Conservation (phyloP, 2,329 filamentous ascomycete species). For the Gremmenia infestans region DNA sequence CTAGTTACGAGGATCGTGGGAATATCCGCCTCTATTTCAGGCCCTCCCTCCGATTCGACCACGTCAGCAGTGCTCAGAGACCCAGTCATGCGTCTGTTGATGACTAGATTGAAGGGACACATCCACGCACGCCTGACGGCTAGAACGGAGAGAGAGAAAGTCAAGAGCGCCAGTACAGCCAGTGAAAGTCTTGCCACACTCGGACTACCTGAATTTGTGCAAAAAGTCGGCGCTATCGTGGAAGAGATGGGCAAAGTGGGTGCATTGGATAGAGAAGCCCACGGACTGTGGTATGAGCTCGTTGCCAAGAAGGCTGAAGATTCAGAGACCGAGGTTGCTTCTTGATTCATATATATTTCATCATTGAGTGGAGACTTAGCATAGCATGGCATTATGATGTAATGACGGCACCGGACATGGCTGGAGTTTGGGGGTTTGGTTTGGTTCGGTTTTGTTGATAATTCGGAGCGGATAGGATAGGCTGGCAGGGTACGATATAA, state of each 20-base stretch:
- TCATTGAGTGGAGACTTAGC: too few species aligned
- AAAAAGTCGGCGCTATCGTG: slow-evolving; percentile 63
- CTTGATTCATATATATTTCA: too few species aligned
- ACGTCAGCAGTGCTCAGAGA: slow-evolving; percentile 38
- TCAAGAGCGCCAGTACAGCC: slow-evolving; percentile 62
- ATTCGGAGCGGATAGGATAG: too few species aligned
- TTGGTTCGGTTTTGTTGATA: too few species aligned
- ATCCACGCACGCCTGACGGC: slow-evolving; percentile 61
- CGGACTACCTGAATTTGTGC: slow-evolving; percentile 69
- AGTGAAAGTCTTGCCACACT: slow-evolving; percentile 64
- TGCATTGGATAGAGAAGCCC: slow-evolving; percentile 61
- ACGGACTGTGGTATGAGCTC: slow-evolving; percentile 64
- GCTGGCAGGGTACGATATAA: too few species aligned
- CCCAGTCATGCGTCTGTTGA: slow-evolving; percentile 59
- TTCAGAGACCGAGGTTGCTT: not conserved
- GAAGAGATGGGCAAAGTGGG: slow-evolving; percentile 62
- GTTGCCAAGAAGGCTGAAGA: slow-evolving; percentile 22
- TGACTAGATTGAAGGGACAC: slow-evolving; percentile 62
- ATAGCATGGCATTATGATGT: too few species aligned
- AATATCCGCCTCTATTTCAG: slow-evolving; percentile 17
- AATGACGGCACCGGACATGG: too few species aligned
- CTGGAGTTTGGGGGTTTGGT: too few species aligned
- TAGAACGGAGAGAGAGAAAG: slow-evolving; percentile 63
- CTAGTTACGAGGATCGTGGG: slow-evolving; percentile 51
- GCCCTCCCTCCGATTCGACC: slow-evolving; percentile 12